These are phyloP conservation scores for Pythium plurisporium DNA, from an alignment of 352 stramenopile genomes.

Conservation along the genomic window DNA sequence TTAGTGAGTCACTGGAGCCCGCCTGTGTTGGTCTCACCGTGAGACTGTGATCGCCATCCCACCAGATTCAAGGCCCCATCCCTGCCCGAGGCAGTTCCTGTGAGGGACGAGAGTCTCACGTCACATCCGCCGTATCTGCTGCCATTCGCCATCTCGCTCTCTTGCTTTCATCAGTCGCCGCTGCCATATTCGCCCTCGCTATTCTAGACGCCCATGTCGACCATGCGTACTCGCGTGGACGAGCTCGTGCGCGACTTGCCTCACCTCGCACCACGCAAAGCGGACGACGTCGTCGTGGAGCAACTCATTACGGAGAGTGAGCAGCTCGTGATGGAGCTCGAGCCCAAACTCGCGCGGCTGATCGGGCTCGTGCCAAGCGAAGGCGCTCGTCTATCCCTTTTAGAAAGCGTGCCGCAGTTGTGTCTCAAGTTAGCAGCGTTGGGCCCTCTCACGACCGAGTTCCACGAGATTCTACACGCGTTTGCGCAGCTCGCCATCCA, in stretches of 20 bases:
- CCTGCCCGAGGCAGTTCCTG: too few species aligned
- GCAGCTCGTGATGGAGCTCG: not conserved
- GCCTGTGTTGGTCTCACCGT: too few species aligned
- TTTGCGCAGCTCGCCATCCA: not conserved
- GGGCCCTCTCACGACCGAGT: not conserved
- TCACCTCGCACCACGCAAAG: not conserved
- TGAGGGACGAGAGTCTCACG: too few species aligned
- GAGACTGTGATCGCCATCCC: too few species aligned
- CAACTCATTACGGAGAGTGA: not conserved
- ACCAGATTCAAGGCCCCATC: too few species aligned
- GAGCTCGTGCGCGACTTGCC: not conserved
- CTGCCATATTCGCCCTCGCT: too few species aligned
- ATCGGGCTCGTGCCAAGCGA: not conserved
- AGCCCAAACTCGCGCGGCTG: not conserved
- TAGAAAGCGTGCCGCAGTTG: not conserved
- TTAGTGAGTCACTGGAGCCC: too few species aligned
- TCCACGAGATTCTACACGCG: not conserved
- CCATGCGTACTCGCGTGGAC: slow-evolving; percentile 12
- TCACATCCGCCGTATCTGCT: too few species aligned
- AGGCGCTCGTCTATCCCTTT: not conserved
- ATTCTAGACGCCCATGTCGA: too few species aligned
- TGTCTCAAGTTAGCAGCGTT: not conserved
- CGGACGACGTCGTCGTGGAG: not conserved
- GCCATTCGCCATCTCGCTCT: too few species aligned
- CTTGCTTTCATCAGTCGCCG: too few species aligned